Evolutionary conservation across 2,329 filamentous ascomycete genomes (phyloP).

Genomic region (Colletotrichum australisinense): DNA sequence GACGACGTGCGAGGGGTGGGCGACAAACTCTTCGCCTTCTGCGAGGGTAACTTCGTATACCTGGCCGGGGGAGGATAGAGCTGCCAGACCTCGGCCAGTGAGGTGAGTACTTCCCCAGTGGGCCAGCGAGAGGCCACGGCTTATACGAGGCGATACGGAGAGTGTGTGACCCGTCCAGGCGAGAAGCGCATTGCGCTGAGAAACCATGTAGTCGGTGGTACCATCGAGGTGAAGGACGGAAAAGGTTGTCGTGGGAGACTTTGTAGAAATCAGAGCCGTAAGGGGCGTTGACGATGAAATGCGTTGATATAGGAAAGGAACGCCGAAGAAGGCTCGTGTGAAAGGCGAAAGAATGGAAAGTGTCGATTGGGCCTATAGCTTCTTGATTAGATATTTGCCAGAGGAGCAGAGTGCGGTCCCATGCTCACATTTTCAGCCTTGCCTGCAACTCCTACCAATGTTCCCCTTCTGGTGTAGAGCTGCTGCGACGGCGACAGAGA

Average conservation of each 20-base stretch:
- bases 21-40: constrained; percentile 88
- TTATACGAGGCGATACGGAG: constrained; percentile 78
- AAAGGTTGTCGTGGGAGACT: constrained; percentile 87
- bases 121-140: constrained; percentile 78
- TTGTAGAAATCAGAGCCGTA: constrained; percentile 88
- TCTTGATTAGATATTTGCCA: neutral
- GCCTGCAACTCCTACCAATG: constrained; percentile 88
- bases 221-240: constrained; percentile 91
- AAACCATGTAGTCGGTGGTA: constrained; percentile 93
- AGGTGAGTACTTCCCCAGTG: constrained; percentile 94
- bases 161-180: constrained; percentile 97
- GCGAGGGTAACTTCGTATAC: constrained; percentile 87
- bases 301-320: constrained; percentile 95
- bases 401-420: constrained; percentile 3
- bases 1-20: constrained; percentile 90
- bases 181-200: constrained; percentile 87
- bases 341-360: constrained; percentile 89
- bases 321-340: constrained; percentile 80
- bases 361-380: constrained; percentile 81
- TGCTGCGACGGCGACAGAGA: constrained; percentile 93
- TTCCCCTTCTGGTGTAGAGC: constrained; percentile 92
- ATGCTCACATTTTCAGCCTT: constrained; percentile 85
- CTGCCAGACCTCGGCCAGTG: constrained; percentile 88
- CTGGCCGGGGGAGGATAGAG: constrained; percentile 87
- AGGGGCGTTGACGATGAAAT: constrained; percentile 89